Conservation (phyloP, 805 yeast genomes). For the Saitoella complicata region DNA sequence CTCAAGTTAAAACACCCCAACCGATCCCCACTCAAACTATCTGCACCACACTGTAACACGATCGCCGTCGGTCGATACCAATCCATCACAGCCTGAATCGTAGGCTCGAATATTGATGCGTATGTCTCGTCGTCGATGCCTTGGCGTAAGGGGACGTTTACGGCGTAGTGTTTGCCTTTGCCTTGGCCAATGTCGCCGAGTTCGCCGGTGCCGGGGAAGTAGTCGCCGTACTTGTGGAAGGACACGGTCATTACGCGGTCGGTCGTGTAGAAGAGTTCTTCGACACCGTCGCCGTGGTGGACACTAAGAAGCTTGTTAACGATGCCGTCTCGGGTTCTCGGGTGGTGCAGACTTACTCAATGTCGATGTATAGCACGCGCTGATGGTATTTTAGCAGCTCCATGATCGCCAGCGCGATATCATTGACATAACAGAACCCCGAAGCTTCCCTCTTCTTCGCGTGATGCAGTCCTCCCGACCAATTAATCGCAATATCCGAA, state of each 20-base stretch:
- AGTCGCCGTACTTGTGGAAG: constrained; percentile 90
- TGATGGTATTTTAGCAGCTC: constrained; percentile 79
- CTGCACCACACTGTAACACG: constrained; percentile 96
- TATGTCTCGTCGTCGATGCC: constrained; percentile 92
- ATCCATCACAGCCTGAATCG: constrained; percentile 72
- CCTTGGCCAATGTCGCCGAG: constrained; percentile 80
- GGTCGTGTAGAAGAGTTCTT: constrained; percentile 88
- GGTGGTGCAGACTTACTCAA: constrained; percentile 28
- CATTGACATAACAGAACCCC: constrained; percentile 85
- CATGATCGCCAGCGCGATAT: constrained; percentile 76
- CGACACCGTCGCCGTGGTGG: constrained; percentile 97
- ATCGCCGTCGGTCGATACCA: constrained; percentile 91
- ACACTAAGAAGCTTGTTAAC: constrained; percentile 20
- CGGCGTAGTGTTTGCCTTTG: constrained; percentile 70
- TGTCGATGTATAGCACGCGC: constrained; percentile 82
- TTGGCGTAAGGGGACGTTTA: constrained; percentile 84
- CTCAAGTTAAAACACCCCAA: constrained; percentile 86
- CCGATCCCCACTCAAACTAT: constrained; percentile 82
- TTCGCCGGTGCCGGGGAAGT: constrained; percentile 95
- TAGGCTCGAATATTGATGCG: constrained; percentile 49
- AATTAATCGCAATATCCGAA: constrained; percentile 82
- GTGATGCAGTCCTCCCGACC: constrained; percentile 95
- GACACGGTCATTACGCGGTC: constrained; percentile 94
- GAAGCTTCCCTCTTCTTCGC: constrained; percentile 90
- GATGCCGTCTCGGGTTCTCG: too few relatives aligned